phyloP scores from a whole-genome alignment of 1,139 yeast species.

The Taiozyma onychis region DNA sequence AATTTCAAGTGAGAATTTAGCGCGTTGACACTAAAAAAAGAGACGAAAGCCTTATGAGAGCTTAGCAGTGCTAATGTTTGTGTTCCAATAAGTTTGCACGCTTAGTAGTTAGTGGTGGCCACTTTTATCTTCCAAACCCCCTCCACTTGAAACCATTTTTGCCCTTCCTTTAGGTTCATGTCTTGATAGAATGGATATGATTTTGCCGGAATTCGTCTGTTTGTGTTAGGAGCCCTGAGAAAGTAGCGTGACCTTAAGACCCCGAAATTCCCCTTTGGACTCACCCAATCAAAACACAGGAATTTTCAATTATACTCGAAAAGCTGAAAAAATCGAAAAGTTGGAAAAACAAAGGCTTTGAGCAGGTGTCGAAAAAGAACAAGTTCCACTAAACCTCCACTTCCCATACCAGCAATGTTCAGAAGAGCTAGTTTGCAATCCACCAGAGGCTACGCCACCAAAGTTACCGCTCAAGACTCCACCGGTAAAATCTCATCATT shows the following conservation, averaged over 20 bases:
- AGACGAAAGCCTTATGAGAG: background rate
- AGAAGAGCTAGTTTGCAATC: conserved; percentile 3
- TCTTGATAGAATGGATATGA: too few species aligned
- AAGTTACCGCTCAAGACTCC: conserved; percentile 38
- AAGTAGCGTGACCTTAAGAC: background rate
- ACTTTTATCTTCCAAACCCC: too few species aligned
- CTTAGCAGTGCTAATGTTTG: too few species aligned
- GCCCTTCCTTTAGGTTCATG: too few species aligned
- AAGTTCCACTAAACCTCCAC: background rate
- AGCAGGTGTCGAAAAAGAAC: background rate
- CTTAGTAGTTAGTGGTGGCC: too few species aligned
- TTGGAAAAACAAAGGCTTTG: background rate
- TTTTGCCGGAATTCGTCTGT: background rate
- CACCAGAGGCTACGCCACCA: conserved; percentile 32
- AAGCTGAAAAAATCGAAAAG: background rate
- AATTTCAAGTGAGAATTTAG: background rate
- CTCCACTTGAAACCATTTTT: too few species aligned
- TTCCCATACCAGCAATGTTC: background rate
- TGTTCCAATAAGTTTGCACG: too few species aligned
- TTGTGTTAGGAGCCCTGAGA: too few species aligned
- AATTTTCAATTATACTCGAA: conserved; percentile 10
- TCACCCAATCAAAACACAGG: conserved; percentile 1
- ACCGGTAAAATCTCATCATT: conserved; percentile 61
- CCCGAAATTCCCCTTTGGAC: conserved; percentile 1
- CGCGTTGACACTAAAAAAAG: background rate